Base-by-base conservation (phyloP, 2,329 filamentous ascomycete genomes). In the Diaporthe caulivora region DNA sequence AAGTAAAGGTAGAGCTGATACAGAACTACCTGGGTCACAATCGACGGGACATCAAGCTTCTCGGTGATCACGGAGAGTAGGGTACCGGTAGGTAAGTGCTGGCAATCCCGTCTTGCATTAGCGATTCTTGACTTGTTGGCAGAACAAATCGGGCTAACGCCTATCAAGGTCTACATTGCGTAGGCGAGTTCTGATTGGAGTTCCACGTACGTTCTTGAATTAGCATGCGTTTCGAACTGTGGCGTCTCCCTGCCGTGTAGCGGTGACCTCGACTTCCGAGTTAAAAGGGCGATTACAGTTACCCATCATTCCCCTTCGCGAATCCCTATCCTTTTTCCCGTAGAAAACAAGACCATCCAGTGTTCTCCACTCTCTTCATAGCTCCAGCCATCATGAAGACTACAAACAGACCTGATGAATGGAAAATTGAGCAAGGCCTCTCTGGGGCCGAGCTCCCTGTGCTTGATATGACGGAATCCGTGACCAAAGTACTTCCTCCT, bases 391-490 rank as follows among this genome's bases (percentile, higher is more conserved):
- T 42, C 34, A 58, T 58, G 55, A 58, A 58, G 34, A 58, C 55
- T n/a, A 40, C 55, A 4, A 58, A 58, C 34, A 58, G 55, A 40
- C 34, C 55, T n/a, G 55, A 58, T 58, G 55, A 58, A 8, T 58
- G 55, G 55, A 58, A 58, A 7, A 58, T 58, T 40, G 55, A 58
- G n/a, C 55, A 58, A 42, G 55, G 55, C 55, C 55, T 58, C 40
- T 37, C 55, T 17, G 55, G 55, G 34, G 55, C 55, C 26, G 55
- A 58, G 26, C 55, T 58, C 34, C 55, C 55, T 3, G 34, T 58
- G 40, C 55, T 58, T 58, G 55, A 58, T 11, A 58, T 58, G 55
- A 58, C 55, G 55, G 55, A 24, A 24, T 21, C 55, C 55, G 21
- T 26, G 34, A 58, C 55, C n/a, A 58, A 40, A 24, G 34, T 58